Percentiles rank a stretch among this genome's conserved stretches.
These are phyloP conservation scores for Xerocomus brunneocitrinus DNA, from an alignment of 768 basidiomycete species.

Conservation along the genomic window DNA sequence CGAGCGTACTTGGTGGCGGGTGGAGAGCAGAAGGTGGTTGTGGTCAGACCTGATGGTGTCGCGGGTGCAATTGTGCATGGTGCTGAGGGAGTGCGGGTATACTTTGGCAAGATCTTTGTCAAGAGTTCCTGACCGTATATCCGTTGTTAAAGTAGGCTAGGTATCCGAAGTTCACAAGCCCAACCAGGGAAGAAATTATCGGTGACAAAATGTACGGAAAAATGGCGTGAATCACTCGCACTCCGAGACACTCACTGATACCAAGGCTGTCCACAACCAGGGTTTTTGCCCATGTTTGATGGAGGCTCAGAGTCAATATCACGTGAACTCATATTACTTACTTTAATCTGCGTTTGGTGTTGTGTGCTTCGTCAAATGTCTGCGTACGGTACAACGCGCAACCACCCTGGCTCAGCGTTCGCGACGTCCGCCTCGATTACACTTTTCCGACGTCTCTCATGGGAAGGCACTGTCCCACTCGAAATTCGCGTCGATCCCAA, in stretches of 20 bases:
- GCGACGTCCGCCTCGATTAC: conserved; percentile 62
- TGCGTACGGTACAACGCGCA: conserved; percentile 49
- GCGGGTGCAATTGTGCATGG: conserved; percentile 32
- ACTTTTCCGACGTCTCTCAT: conserved; percentile 81
- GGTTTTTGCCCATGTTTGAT: background rate
- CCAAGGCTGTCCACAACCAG: too few species aligned
- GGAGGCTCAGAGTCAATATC: background rate
- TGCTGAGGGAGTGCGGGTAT: conserved; percentile 11
- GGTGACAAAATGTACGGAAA: too few species aligned
- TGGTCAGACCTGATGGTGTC: conserved; percentile 44
- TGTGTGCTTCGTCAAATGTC: conserved; percentile 37
- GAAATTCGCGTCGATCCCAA: conserved; percentile 87
- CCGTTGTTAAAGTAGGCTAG: too few species aligned
- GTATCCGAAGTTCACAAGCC: too few species aligned
- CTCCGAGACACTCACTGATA: too few species aligned
- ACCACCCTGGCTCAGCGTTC: conserved; percentile 43
- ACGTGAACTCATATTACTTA: conserved; percentile 7
- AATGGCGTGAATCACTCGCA: too few species aligned
- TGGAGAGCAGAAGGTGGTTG: conserved; percentile 31
- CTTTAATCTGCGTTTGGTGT: background rate
- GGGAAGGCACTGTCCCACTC: conserved; percentile 88
- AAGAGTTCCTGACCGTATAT: background rate
- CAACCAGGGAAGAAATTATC: too few species aligned
- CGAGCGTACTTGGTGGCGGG: conserved; percentile 31
- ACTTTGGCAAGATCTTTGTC: conserved; percentile 18